A percentile compares a stretch with the other conserved stretches of the same genome.
phyloP scores from a whole-genome alignment of 441 rosid species.

The Syzygium malaccense region DNA sequence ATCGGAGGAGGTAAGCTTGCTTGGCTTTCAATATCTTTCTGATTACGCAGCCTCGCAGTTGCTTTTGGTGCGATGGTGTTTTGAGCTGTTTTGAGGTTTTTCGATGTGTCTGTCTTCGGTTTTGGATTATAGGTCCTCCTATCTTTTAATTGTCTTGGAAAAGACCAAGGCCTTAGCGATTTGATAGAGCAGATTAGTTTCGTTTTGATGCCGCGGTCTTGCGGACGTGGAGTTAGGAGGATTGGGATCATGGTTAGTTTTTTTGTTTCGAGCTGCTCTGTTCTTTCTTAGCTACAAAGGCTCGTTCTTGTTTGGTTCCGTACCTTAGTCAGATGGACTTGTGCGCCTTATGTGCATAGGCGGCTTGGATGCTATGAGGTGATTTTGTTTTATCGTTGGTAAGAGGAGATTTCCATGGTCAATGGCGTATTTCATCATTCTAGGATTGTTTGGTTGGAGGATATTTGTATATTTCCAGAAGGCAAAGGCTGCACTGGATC shows the following conservation, averaged over 20 bases:
- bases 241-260: not conserved
- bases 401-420: too few species aligned
- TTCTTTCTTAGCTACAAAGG: not conserved
- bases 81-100: not conserved
- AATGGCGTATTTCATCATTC: too few species aligned
- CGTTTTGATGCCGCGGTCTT: not conserved
- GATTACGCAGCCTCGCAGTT: not conserved
- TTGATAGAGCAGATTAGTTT: not conserved
- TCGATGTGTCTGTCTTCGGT: not conserved
- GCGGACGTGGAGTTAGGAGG: not conserved
- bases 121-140: not conserved
- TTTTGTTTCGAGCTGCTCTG: not conserved
- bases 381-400: too few species aligned
- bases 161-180: not conserved
- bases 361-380: too few species aligned
- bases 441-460: too few species aligned
- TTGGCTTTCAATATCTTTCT: not conserved
- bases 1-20: not conserved
- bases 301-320: too few species aligned
- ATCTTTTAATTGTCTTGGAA: not conserved
- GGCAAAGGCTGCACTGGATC: too few species aligned
- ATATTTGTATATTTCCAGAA: too few species aligned
- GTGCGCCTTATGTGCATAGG: too few species aligned
- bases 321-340: not conserved
- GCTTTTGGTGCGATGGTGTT: not conserved